A percentile compares a stretch with the other conserved stretches of the same genome.
Conservation (phyloP, 2,329 filamentous ascomycete genomes). For the Raffaelea deltoideospora region DNA sequence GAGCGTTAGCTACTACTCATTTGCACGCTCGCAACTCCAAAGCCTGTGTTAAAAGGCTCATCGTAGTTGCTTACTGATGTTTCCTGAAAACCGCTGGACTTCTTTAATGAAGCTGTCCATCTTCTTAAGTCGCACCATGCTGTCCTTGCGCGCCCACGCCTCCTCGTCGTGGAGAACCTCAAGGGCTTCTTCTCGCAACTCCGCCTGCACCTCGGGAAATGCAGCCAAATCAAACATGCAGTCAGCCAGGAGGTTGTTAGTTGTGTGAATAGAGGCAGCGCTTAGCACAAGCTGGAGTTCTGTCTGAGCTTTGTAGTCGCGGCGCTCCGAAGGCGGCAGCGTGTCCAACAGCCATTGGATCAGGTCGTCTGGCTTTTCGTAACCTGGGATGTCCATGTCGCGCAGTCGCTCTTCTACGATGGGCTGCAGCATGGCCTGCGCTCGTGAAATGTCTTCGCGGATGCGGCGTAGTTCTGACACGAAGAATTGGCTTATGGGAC, state of each 20-base stretch:
- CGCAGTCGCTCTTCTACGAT: conserved; percentile 30
- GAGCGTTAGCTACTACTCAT: no score
- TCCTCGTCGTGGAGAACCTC: conserved; percentile 24
- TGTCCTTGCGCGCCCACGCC: conserved; percentile 26
- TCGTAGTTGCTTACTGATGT: conserved; percentile 22
- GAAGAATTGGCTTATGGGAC: conserved; percentile 28
- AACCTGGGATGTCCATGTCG: conserved; percentile 20
- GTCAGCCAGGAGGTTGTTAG: conserved; percentile 28
- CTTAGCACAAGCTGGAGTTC: conserved; percentile 28
- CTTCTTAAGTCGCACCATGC: conserved; percentile 27
- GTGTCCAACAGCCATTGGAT: conserved; percentile 29
- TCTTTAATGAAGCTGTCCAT: conserved; percentile 35
- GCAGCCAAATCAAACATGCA: conserved; percentile 34
- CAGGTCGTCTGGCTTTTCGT: conserved; percentile 25
- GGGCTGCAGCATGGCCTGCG: conserved; percentile 27
- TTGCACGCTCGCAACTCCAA: no score
- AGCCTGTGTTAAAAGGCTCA: no score
- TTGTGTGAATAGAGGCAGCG: conserved; percentile 29
- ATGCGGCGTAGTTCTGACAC: conserved; percentile 31
- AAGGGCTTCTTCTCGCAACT: conserved; percentile 31
- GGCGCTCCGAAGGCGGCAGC: conserved; percentile 22
- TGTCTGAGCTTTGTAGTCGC: conserved; percentile 22
- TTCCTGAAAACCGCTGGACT: conserved; percentile 23
- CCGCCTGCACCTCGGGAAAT: conserved; percentile 29
- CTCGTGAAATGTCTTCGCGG: conserved; percentile 24